Conservation (phyloP, 208 protist genomes). For the Trypanosoma cruzi region DNA sequence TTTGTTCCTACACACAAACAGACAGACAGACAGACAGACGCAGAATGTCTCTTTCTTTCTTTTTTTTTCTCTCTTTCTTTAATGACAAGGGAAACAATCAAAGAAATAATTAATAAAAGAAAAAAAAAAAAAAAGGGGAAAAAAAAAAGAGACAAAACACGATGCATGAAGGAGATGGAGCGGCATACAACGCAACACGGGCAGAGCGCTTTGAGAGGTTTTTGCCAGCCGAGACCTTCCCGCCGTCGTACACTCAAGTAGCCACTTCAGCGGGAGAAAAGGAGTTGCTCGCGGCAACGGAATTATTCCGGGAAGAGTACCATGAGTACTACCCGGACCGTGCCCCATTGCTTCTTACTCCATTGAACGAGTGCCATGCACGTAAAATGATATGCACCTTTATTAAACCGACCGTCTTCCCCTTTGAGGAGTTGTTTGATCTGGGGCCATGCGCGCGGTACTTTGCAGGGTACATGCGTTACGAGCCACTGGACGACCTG, state of each 20-base stretch:
- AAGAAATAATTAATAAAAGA: no score
- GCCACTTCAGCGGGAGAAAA: conserved; percentile 72
- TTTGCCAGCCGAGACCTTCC: conserved; percentile 45
- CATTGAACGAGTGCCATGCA: conserved; percentile 73
- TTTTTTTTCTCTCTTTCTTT: no score
- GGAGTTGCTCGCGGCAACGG: conserved; percentile 47
- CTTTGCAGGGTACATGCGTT: conserved; percentile 84
- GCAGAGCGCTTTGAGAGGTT: conserved; percentile 47
- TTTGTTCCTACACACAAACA: no score
- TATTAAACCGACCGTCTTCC: conserved; percentile 81
- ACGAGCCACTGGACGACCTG: conserved; percentile 74
- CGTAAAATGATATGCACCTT: conserved; percentile 93
- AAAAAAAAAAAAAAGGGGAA: not conserved
- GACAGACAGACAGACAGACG: no score
- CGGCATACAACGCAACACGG: conserved; percentile 20
- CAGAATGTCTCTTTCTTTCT: no score
- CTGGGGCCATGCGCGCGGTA: conserved; percentile 60
- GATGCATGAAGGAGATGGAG: not conserved
- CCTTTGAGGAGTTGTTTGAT: conserved; percentile 84
- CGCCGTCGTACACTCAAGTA: conserved; percentile 61
- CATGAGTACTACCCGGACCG: conserved; percentile 80
- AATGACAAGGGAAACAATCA: no score
- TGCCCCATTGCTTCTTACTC: conserved; percentile 69
- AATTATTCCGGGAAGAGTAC: conserved; percentile 73
- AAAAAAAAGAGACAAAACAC: not conserved